Evolutionary conservation across 768 basidiomycete species (phyloP).

Genomic region (Gloeostereum incarnatum): DNA sequence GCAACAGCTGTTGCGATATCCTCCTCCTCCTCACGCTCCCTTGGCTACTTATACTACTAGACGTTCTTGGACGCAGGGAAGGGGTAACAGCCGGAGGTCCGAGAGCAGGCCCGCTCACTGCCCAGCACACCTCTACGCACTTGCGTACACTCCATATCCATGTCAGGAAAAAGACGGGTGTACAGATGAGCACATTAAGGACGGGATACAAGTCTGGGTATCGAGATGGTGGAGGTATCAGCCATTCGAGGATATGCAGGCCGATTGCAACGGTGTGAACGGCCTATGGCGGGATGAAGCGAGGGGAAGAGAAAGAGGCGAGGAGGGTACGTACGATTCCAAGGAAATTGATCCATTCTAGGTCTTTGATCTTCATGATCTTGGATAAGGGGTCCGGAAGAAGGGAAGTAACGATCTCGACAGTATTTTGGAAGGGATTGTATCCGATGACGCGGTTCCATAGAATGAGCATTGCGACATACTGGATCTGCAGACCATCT

Average conservation of each 20-base stretch:
- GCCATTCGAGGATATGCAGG: slow-evolving; percentile 58
- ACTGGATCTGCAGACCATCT: slow-evolving; percentile 73
- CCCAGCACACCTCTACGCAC: slow-evolving; percentile 75
- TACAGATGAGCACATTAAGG: slow-evolving; percentile 74
- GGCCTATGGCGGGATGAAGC: slow-evolving; percentile 22
- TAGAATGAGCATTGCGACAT: slow-evolving; percentile 51
- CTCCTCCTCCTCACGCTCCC: too few species aligned
- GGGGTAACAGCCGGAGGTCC: too few species aligned
- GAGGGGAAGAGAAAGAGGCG: slow-evolving; percentile 1
- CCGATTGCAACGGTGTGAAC: slow-evolving; percentile 44
- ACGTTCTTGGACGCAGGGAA: too few species aligned
- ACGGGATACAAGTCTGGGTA: slow-evolving; percentile 85
- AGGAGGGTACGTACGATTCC: slow-evolving; percentile 34
- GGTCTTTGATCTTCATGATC: too few species aligned
- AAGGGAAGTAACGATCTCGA: slow-evolving; percentile 41
- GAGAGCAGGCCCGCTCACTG: slow-evolving; percentile 48
- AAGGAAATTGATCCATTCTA: too few species aligned
- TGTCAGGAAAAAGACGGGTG: slow-evolving; percentile 69
- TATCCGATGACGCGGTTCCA: slow-evolving; percentile 86
- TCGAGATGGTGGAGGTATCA: slow-evolving; percentile 55
- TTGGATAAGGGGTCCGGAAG: too few species aligned
- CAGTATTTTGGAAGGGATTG: slow-evolving; percentile 45
- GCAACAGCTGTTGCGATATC: too few species aligned
- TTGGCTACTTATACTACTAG: too few species aligned
- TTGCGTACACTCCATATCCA: slow-evolving; percentile 90